Evolutionary conservation across 257 asterid genomes (phyloP).

Genomic region (Jacaranda mimosifolia): DNA sequence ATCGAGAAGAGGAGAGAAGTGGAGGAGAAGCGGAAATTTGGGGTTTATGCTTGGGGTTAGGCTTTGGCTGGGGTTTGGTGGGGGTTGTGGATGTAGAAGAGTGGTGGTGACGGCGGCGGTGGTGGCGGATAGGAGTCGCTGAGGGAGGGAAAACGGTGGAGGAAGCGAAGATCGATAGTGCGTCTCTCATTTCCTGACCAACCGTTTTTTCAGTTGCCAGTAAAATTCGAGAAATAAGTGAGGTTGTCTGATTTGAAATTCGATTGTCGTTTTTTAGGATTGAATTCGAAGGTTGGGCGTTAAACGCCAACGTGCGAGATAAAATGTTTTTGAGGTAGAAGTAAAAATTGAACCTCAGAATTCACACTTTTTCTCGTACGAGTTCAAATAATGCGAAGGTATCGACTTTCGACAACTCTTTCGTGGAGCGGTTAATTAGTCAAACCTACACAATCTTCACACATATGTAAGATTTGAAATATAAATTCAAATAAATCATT

Average conservation of each 20-base stretch:
- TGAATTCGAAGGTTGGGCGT: slow-evolving; percentile 59
- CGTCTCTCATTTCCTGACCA: slow-evolving; percentile 75
- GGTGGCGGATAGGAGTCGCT: slow-evolving; percentile 46
- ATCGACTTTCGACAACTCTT: too few relatives aligned
- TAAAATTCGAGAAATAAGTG: slow-evolving; percentile 31
- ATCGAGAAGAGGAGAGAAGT: slow-evolving; percentile 54
- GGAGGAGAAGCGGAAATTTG: slow-evolving; percentile 50
- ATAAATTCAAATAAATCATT: too few relatives aligned
- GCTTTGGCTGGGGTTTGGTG: slow-evolving; percentile 43
- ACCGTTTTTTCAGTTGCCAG: slow-evolving; percentile 47
- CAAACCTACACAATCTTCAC: too few relatives aligned
- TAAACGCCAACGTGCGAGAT: slow-evolving; percentile 8
- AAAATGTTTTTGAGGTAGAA: neutral
- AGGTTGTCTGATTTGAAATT: neutral
- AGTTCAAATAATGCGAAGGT: too few relatives aligned
- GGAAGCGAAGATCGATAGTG: slow-evolving; percentile 64
- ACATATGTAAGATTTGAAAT: too few relatives aligned
- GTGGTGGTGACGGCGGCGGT: slow-evolving; percentile 38
- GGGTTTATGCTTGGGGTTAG: slow-evolving; percentile 43
- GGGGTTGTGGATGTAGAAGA: slow-evolving; percentile 37
- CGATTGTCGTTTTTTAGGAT: slow-evolving; percentile 42
- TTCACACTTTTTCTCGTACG: too few relatives aligned
- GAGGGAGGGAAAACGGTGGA: slow-evolving; percentile 63
- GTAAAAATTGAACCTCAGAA: too few relatives aligned
- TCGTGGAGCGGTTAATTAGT: too few relatives aligned